Base-by-base conservation (phyloP, 140 eudicot genomes). In the Senecio squalidus region DNA sequence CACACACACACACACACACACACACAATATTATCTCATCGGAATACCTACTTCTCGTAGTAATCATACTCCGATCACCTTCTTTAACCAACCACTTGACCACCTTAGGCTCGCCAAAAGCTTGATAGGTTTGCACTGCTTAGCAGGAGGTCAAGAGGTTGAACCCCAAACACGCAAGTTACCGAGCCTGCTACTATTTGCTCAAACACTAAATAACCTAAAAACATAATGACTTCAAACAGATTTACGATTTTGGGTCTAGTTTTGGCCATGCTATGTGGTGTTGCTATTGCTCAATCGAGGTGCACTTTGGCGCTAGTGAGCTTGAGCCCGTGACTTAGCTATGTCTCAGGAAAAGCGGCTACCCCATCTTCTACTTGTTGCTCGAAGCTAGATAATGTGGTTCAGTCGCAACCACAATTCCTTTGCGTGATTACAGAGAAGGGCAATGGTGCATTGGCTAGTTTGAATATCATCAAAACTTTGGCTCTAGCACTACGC, bases 241-340 rank as follows among this genome's bases (percentile, higher is more conserved):
- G 62, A 26, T 9, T 50, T 39, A 43, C 44, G 25, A 41, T 34
- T 46, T 66, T 72, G 17, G 72, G 76, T 48, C 44, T 79, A 58
- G 59, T 55, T 24, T 20, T 64, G 15, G 71, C 60, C 41, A 62
- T 62, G 58, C 52, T 81, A 18, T 68, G 69, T 73, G 67, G 55
- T 4, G 68, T 64, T 5, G 77, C 64, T 48, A 52, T 23, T 57
- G 89, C 84, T 57, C 93, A 82, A 72, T 76, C 82, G 20, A 71
- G 77, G 18, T 85, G 95, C 80, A 77, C 78, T n/a, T 56, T 49
- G 6, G 76, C 91, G 25, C 60, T 90, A 4, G 44, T 83, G 66
- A 67, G 90, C 72, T 39, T 90, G 65, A 65, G 82, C 46, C 90
- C 94, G 0, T 89, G 97, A 53, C 75, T 89, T 9, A 61, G 15